phyloP scores from a whole-genome alignment of 352 stramenopile genomes.

The Pythium brassicae region DNA sequence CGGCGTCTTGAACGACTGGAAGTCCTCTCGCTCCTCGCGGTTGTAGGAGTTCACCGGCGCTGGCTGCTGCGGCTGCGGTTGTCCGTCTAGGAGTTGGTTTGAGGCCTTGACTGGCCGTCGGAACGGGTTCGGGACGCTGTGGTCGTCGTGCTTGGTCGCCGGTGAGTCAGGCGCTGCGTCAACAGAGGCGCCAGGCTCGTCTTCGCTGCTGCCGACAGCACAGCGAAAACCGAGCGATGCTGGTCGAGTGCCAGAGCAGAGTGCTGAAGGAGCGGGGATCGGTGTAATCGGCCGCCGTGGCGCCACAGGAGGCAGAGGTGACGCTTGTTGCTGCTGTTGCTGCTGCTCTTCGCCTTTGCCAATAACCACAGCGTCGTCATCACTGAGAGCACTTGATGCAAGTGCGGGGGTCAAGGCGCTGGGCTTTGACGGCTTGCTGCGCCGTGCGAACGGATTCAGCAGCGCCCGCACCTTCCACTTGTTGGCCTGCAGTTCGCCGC shows the following conservation, averaged over 20 bases:
- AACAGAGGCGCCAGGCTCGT: background rate
- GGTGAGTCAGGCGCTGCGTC: background rate
- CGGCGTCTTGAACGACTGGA: slow-evolving; percentile 10
- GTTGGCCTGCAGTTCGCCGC: slow-evolving; percentile 23
- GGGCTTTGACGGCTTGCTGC: slow-evolving; percentile 1
- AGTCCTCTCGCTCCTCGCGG: slow-evolving; percentile 9
- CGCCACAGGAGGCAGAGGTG: slow-evolving; percentile 1
- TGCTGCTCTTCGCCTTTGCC: slow-evolving; percentile 11
- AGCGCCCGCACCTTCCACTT: slow-evolving; percentile 75
- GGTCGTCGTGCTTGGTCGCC: background rate
- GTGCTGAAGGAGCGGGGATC: slow-evolving; percentile 3
- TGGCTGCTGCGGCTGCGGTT: background rate
- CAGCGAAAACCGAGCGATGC: background rate
- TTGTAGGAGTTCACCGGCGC: slow-evolving; percentile 4
- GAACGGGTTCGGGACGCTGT: background rate
- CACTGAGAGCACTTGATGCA: background rate
- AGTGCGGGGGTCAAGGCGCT: background rate
- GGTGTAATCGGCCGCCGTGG: slow-evolving; percentile 12
- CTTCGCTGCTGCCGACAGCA: background rate
- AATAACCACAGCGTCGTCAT: background rate
- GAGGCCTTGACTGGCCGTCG: slow-evolving; percentile 1
- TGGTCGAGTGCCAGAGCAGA: slow-evolving; percentile 1
- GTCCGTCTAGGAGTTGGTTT: background rate
- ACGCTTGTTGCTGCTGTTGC: background rate
- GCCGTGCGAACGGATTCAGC: slow-evolving; percentile 66